Evolutionary conservation across 306 rosid genomes (phyloP).

Genomic region (Cotoneaster glaucophyllus): DNA sequence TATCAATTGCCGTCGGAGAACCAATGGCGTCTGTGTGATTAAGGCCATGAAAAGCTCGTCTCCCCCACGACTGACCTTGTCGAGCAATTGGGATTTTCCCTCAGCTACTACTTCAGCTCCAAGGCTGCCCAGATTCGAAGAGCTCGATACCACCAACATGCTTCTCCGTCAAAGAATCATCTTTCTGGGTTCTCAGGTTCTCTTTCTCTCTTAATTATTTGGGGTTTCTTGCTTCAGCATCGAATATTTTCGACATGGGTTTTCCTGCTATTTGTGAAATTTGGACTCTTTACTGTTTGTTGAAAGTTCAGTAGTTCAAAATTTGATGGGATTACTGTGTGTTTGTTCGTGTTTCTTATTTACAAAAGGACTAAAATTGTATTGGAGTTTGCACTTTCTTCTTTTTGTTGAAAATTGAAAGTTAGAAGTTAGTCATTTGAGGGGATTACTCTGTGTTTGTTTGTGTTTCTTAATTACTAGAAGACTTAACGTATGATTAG

Average conservation of each 20-base stretch:
- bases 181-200: conserved; percentile 90
- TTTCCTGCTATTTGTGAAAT: not conserved
- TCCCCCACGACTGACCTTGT: conserved; percentile 40
- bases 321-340: not conserved
- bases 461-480: not conserved
- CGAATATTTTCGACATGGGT: not conserved
- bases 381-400: not conserved
- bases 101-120: conserved; percentile 38
- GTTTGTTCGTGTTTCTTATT: not conserved
- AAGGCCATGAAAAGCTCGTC: conserved; percentile 31
- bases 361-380: not conserved
- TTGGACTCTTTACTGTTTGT: not conserved
- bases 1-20: conserved; percentile 8
- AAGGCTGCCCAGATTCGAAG: conserved; percentile 64
- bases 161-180: conserved; percentile 90
- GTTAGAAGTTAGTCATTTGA: not conserved
- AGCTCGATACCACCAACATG: conserved; percentile 83
- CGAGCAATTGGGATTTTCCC: conserved; percentile 51
- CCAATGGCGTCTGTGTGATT: conserved; percentile 18
- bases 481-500: not conserved
- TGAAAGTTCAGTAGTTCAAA: not conserved
- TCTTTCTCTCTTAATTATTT: not conserved
- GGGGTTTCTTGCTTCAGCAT: not conserved
- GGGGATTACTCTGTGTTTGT: not conserved
- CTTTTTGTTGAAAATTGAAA: too few species aligned